Conservation (phyloP, 768 basidiomycete species). For the Trametes cingulata region DNA sequence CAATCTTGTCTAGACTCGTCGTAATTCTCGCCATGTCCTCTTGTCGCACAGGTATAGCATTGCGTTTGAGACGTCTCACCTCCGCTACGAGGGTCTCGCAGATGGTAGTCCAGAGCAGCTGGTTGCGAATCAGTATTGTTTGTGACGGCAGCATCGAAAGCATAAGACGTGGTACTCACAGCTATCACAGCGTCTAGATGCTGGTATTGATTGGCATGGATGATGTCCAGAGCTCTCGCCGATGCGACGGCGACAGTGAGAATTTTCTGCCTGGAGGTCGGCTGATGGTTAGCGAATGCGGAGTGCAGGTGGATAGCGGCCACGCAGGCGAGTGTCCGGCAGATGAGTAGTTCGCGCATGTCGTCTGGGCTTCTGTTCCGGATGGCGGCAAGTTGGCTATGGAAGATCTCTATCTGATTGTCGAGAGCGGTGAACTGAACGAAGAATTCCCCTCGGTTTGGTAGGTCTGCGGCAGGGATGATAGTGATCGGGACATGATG, state of each 20-base stretch:
- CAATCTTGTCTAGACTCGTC: conserved; percentile 23
- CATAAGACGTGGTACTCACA: conserved; percentile 18
- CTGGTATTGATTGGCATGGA: conserved; percentile 15
- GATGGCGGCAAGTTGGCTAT: conserved; percentile 8
- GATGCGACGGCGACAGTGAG: conserved; percentile 25
- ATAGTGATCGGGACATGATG: not conserved
- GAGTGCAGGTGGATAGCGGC: conserved; percentile 31
- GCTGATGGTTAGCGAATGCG: conserved; percentile 17
- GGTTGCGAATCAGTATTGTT: not conserved
- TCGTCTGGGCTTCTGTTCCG: conserved; percentile 15
- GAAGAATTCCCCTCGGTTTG: conserved; percentile 13
- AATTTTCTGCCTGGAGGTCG: conserved; percentile 22
- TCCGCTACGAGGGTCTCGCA: conserved; percentile 26
- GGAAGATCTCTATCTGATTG: conserved; percentile 21
- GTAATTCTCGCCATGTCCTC: conserved; percentile 16
- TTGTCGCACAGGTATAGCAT: not conserved
- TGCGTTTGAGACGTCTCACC: conserved; percentile 13
- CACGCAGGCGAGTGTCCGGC: conserved; percentile 25
- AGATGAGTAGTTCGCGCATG: conserved; percentile 22
- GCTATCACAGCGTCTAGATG: conserved; percentile 30
- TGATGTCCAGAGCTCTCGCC: conserved; percentile 17
- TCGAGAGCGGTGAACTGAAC: conserved; percentile 24
- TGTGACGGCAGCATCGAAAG: not conserved
- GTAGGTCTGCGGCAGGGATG: conserved; percentile 2
- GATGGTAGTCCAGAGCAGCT: conserved; percentile 27